Evolutionary conservation across 306 rosid species (phyloP).

Genomic region (Lablab purpureus): DNA sequence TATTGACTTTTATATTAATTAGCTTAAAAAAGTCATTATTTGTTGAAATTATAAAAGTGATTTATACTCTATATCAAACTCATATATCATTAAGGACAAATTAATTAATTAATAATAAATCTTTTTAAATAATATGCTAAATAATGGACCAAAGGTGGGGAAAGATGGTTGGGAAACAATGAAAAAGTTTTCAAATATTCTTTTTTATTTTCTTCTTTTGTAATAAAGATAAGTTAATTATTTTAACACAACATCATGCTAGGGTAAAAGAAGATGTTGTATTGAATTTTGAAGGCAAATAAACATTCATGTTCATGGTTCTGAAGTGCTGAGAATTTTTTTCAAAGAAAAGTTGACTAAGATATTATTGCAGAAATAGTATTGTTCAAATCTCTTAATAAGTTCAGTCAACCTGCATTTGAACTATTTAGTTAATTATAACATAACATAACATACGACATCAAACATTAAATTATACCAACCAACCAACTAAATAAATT

Average conservation of each 20-base stretch:
- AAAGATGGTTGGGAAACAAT: background rate
- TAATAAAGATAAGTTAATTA: background rate
- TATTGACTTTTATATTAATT: no score
- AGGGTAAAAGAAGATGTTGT: background rate
- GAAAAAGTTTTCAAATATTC: background rate
- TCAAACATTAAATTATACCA: background rate
- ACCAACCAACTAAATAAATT: background rate
- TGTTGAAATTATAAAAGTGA: no score
- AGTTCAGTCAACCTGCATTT: background rate
- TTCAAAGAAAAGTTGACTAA: background rate
- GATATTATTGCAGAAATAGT: background rate
- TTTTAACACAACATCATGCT: background rate
- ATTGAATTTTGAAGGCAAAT: background rate
- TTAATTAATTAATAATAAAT: background rate
- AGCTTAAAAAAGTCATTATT: no score
- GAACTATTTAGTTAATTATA: background rate
- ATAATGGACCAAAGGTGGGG: background rate
- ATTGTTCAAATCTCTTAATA: background rate
- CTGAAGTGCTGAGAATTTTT: background rate
- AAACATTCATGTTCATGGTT: background rate
- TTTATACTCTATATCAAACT: no score
- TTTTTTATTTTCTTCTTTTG: background rate
- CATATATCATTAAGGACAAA: no score
- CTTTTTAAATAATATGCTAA: background rate
- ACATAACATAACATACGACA: background rate